Base-by-base conservation (phyloP, 2,329 filamentous ascomycete species). In the Paecilomyces variotii region DNA sequence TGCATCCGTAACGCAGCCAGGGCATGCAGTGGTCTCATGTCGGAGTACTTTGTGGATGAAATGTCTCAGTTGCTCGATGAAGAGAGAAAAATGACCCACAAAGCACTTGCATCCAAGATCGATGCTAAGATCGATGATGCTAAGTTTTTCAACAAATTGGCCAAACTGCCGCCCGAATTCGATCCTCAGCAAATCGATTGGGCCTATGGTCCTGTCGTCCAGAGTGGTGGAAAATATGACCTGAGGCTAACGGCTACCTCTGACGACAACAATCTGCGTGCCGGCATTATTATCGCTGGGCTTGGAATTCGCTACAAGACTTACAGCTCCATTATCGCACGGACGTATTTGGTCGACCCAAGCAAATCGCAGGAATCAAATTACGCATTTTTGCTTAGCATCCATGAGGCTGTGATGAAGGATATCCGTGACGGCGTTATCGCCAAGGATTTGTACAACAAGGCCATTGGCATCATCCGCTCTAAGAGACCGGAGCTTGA, bases 1-100 rank as follows among this genome's bases (percentile, higher is more conserved):
- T 88, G 90, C 10, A 97, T 99, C 83, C 87, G 95, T 70, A 95
- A 93, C 65, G 91, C 93, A 3, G 94, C 94, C 57, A 89, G 94
- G 71, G 93, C 94, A 53, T 97, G 92, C 66, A 93, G 95, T 64
- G 92, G 91, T 59, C 80, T 97, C 60, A 95, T 97, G 87, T 91
- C 91, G 55, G 91, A 93, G 60, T 99, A 94, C 76, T 97, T 97
- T 73, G 87, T 99, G 64, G 94, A 99, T 71, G 92, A 97, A 73
- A 97, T 99, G 92, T 96, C 93, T 55, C 88, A 89, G 66, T 88
- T 97, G 56, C 85, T 99, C 60, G 94, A 99, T 70, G 88, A 92
- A 65, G 95, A 97, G 74, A 97, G 96, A 80, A 96, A 96, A 72
- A 91, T 97, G 71, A 94, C 91, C 63, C 94, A 99, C 76, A 90